Evolutionary conservation across 2,329 filamentous ascomycete genomes (phyloP).

Genomic region (Xylaria sp.): DNA sequence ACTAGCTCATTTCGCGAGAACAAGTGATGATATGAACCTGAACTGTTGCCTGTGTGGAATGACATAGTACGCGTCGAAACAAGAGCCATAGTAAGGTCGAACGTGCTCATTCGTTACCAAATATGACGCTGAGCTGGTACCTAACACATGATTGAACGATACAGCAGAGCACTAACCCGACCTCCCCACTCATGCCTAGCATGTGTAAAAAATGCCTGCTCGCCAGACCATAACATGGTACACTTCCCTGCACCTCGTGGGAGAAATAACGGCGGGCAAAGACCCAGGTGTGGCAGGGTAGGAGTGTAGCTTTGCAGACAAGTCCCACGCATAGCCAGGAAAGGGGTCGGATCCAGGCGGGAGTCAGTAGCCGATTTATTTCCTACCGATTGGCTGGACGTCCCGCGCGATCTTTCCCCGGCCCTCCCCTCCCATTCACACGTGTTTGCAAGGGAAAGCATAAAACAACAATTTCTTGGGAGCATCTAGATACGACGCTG

Average conservation of each 20-base stretch:
- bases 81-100: not conserved
- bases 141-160: not conserved
- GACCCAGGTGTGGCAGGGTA: not conserved
- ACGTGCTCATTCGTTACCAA: not conserved
- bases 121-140: not conserved
- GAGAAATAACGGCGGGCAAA: not conserved
- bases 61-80: conserved; percentile 6
- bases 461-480: not conserved
- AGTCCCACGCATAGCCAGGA: conserved; percentile 10
- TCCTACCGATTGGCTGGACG: conserved; percentile 19
- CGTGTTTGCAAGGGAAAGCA: conserved; percentile 5
- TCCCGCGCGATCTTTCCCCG: not conserved
- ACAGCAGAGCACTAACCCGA: not conserved
- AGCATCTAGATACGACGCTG: conserved; percentile 7
- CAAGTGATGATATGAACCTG: not conserved
- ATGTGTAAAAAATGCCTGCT: conserved; percentile 22
- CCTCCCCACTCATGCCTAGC: not conserved
- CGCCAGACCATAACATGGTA: not conserved
- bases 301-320: not conserved
- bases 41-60: not conserved
- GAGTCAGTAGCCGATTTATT: conserved; percentile 1
- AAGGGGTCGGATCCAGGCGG: not conserved
- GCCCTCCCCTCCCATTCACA: conserved; percentile 11
- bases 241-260: not conserved
- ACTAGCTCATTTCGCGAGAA: not conserved